Conservation (phyloP, 345 rosid genomes). For the Lepidium sativum region DNA sequence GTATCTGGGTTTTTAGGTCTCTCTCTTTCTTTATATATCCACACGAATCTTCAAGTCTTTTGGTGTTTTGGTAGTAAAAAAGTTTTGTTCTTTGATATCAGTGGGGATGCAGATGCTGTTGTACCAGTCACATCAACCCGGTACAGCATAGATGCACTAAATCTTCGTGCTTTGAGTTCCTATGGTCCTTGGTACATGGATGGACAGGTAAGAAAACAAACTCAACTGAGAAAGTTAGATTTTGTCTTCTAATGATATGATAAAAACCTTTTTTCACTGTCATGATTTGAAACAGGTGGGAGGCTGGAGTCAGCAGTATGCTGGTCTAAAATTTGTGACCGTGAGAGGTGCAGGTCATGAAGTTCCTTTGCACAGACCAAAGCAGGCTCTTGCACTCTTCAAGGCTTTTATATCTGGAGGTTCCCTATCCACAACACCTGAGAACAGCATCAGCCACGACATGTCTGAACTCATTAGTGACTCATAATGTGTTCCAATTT, state of each 20-base stretch:
- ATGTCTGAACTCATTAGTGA: constrained; percentile 25
- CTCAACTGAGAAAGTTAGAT: background rate
- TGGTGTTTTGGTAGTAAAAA: background rate
- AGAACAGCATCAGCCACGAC: constrained; percentile 17
- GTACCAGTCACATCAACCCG: constrained; percentile 90
- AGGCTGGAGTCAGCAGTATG: constrained; percentile 89
- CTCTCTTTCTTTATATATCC: background rate
- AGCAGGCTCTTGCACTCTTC: constrained; percentile 63
- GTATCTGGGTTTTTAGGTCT: constrained; percentile 95
- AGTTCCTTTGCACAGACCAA: constrained; percentile 82
- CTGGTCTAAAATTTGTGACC: constrained; percentile 67
- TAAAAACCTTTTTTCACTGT: background rate
- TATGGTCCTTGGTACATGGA: constrained; percentile 80
- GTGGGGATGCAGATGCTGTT: constrained; percentile 88
- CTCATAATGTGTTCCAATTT: constrained; percentile 5
- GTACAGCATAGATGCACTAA: constrained; percentile 70
- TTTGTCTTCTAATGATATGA: background rate
- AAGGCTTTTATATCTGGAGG: constrained; percentile 67
- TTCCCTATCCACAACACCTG: constrained; percentile 34
- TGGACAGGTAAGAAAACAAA: constrained; percentile 51
- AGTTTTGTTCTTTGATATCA: constrained; percentile 18
- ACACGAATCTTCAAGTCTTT: background rate
- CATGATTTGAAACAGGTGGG: constrained; percentile 63
- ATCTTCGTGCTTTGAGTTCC: constrained; percentile 53
- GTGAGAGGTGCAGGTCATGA: constrained; percentile 95